These are phyloP conservation scores for Amylocarpus encephaloides DNA, from an alignment of 2,329 filamentous ascomycete species.

Conservation along the genomic window DNA sequence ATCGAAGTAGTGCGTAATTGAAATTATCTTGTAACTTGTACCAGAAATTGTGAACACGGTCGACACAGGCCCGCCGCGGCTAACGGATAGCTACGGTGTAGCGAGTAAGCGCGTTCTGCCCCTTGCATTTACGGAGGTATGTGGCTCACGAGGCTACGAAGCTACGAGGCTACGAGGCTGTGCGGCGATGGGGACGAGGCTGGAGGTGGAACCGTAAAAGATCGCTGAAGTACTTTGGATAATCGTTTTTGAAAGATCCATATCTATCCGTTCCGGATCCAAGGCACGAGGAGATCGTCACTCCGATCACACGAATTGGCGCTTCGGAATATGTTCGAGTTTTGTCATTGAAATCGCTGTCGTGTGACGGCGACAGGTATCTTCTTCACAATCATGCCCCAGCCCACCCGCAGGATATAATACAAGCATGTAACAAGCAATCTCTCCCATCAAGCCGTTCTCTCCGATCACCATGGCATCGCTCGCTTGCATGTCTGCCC, in stretches of 20 bases:
- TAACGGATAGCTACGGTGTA: neutral
- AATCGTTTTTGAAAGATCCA: neutral
- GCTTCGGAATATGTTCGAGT: slow-evolving; percentile 2
- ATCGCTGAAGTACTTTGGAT: neutral
- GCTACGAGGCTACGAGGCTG: slow-evolving; percentile 6
- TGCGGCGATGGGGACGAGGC: no score
- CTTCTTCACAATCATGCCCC: slow-evolving; percentile 10
- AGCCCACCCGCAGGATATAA: slow-evolving; percentile 18
- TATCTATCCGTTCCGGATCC: neutral
- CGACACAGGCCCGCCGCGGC: slow-evolving; percentile 11
- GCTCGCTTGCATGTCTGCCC: slow-evolving; percentile 11
- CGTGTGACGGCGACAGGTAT: slow-evolving; percentile 18
- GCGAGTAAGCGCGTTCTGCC: neutral
- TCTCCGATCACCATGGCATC: slow-evolving; percentile 7
- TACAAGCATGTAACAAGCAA: slow-evolving; percentile 21
- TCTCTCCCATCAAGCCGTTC: slow-evolving; percentile 9
- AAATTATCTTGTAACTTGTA: neutral
- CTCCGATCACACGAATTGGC: neutral
- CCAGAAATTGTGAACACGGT: slow-evolving; percentile 19
- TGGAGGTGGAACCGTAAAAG: neutral
- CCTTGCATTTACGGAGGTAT: slow-evolving; percentile 2
- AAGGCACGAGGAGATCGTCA: neutral
- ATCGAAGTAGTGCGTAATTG: slow-evolving; percentile 1
- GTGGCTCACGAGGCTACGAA: slow-evolving; percentile 10
- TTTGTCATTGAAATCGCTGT: slow-evolving; percentile 12